phyloP scores from a whole-genome alignment of 163 green algal genomes.

The Scenedesmus sp. region DNA sequence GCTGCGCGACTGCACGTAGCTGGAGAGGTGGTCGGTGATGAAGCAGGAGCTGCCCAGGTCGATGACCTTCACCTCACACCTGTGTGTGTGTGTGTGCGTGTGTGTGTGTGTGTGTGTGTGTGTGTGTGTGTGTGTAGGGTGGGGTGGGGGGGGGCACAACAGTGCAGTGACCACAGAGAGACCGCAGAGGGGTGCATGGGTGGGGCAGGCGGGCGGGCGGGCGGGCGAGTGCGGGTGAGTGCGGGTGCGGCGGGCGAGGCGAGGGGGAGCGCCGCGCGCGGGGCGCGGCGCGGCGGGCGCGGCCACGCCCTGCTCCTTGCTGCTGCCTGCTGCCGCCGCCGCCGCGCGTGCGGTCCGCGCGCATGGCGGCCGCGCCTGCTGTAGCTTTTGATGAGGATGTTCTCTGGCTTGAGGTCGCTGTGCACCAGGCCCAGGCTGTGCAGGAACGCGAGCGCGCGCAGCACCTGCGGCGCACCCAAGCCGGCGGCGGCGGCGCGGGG shows the following conservation, averaged over 20 bases:
- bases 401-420: constrained; percentile 98
- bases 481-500: too few relatives aligned
- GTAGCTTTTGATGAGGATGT: constrained; percentile 95
- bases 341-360: too few relatives aligned
- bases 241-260: neutral
- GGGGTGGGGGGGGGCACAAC: too few relatives aligned
- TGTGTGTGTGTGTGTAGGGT: too few relatives aligned
- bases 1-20: constrained; percentile 91
- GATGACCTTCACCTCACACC: constrained; percentile 93
- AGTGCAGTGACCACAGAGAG: neutral
- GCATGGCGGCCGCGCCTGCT: constrained; percentile 68
- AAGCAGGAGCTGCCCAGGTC: constrained; percentile 96
- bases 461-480: too few relatives aligned
- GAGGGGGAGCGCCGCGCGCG: too few relatives aligned
- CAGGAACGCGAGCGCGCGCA: constrained; percentile 87
- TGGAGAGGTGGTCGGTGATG: constrained; percentile 91
- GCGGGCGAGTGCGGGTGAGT: neutral
- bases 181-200: neutral
- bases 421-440: constrained; percentile 95
- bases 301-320: too few relatives aligned
- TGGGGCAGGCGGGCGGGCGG: neutral
- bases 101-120: too few relatives aligned
- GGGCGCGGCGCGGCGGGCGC: too few relatives aligned
- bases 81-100: too few relatives aligned
- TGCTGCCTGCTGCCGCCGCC: too few relatives aligned